Base-by-base conservation (phyloP, 306 rosid species). In the Medicago arabica region DNA sequence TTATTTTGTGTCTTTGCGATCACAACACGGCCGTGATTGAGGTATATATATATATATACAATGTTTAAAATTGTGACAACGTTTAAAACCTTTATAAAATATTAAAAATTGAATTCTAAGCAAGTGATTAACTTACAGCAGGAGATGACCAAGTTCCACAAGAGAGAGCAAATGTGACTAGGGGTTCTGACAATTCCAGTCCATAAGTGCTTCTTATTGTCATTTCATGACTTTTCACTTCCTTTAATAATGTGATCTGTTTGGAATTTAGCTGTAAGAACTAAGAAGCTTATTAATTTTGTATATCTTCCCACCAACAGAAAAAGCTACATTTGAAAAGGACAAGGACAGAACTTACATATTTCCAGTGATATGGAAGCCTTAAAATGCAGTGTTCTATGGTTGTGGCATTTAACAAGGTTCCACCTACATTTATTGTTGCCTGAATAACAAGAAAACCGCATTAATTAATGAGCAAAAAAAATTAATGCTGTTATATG, bases 101-200 rank as follows among this genome's bases (percentile, higher is more conserved):
- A 19, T 28, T 28, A 60, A 28, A 51, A 62, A 61, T 16, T 53
- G 60, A 50, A 54, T 44, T 40, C 31, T 50, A 62, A 28, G 59
- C 14, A 13, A 61, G 0, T 21, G 11, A 82, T 51, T 62, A 80
- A 89, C 97, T 89, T 92, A 95, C 99, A 75, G 93, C 92, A 49
- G 99, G 99, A 77, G 99, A 95, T 70, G 99, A 95, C 97, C 93
- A 92, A 76, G 97, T 95, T 78, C 99, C 99, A 84, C 93, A 83
- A 66, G 97, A 92, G 38, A 95, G 90, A 38, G 99, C 99, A 76
- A 89, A 95, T 63, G 99, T 92, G 36, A 95, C 97, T 54, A 95
- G 78, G 5, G 99, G 97, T 81, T 95, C 99, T 25, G 99, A 89
- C 73, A 95, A 71, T 85, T 95, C 99, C 83, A 95, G 74, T 36